Conservation (phyloP, 2,329 filamentous ascomycete species). For the Chaetomiaceae sp. region DNA sequence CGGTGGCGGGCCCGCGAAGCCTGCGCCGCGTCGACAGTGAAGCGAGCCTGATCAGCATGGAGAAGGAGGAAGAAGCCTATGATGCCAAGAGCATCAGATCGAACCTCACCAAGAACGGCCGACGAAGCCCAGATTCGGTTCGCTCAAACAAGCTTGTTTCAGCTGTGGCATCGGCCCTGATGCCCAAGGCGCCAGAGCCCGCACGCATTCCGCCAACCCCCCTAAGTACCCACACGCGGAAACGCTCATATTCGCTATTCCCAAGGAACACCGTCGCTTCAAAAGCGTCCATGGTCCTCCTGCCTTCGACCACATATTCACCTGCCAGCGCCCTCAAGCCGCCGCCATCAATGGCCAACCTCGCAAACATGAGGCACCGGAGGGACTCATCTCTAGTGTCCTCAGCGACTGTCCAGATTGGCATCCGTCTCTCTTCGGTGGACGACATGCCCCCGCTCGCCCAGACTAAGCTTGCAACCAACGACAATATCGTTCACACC, state of each 20-base stretch:
- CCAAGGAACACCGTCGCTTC: slow-evolving; percentile 30
- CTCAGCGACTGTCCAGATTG: slow-evolving; percentile 66
- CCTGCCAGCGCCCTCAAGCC: slow-evolving; percentile 36
- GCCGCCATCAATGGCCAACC: slow-evolving; percentile 40
- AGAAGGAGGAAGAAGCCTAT: slow-evolving; percentile 32
- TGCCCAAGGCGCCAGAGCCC: slow-evolving; percentile 30
- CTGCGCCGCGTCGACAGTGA: slow-evolving; percentile 34
- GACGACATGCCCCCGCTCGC: slow-evolving; percentile 42
- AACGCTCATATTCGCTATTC: slow-evolving; percentile 39
- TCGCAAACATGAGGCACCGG: slow-evolving; percentile 41
- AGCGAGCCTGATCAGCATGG: slow-evolving; percentile 30
- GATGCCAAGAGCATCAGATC: slow-evolving; percentile 26
- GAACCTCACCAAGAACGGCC: slow-evolving; percentile 19
- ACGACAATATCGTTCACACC: slow-evolving; percentile 35
- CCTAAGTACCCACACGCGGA: slow-evolving; percentile 30
- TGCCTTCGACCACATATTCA: slow-evolving; percentile 47
- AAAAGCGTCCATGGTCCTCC: slow-evolving; percentile 34
- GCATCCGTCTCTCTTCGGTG: slow-evolving; percentile 60
- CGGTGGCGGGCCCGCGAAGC: slow-evolving; percentile 29
- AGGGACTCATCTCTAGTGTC: slow-evolving; percentile 60
- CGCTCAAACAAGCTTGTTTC: slow-evolving; percentile 33
- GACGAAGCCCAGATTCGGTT: slow-evolving; percentile 31
- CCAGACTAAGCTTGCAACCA: slow-evolving; percentile 12
- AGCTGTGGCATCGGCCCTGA: slow-evolving; percentile 8
- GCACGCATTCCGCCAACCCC: slow-evolving; percentile 28